Percentiles rank a stretch among this genome's conserved stretches.
These are phyloP conservation scores for Craterostigma plantagineum DNA, from an alignment of 257 asterid species.

Conservation along the genomic window DNA sequence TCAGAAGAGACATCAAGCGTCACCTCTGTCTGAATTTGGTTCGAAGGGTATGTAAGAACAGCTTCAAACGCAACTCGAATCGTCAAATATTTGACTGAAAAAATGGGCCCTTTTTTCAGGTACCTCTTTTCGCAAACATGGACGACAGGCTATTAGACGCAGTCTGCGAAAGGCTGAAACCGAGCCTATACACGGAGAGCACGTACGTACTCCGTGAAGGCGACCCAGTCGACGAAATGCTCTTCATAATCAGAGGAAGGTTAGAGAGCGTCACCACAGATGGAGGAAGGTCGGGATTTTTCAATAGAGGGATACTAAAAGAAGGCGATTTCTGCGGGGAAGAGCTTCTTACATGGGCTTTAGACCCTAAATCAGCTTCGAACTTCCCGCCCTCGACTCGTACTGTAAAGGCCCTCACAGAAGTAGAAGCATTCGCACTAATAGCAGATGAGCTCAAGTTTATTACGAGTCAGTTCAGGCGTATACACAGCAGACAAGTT, in stretches of 20 bases:
- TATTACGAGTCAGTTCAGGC: conserved; percentile 81
- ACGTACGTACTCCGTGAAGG: conserved; percentile 84
- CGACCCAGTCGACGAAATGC: conserved; percentile 85
- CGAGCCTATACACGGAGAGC: conserved; percentile 70
- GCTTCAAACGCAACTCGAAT: neutral
- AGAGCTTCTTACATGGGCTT: conserved; percentile 97
- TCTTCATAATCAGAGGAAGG: conserved; percentile 86
- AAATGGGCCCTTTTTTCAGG: conserved; percentile 22
- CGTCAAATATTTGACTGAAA: neutral
- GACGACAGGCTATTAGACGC: conserved; percentile 92
- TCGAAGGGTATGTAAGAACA: conserved; percentile 54
- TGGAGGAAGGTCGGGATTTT: conserved; percentile 94
- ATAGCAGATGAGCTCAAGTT: conserved; percentile 79
- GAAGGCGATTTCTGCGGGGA: conserved; percentile 93
- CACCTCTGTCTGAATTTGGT: conserved; percentile 86
- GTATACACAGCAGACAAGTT: conserved; percentile 83
- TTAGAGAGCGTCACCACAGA: conserved; percentile 91
- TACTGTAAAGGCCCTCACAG: conserved; percentile 78
- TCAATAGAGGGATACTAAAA: conserved; percentile 62
- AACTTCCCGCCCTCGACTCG: conserved; percentile 90
- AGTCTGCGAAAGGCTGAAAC: conserved; percentile 89
- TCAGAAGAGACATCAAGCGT: conserved; percentile 77
- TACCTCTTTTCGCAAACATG: conserved; percentile 94
- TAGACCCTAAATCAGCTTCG: conserved; percentile 72
- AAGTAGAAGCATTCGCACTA: conserved; percentile 89